Evolutionary conservation across 768 basidiomycete genomes (phyloP).

Genomic region (Strobilomyces echinocephalus): DNA sequence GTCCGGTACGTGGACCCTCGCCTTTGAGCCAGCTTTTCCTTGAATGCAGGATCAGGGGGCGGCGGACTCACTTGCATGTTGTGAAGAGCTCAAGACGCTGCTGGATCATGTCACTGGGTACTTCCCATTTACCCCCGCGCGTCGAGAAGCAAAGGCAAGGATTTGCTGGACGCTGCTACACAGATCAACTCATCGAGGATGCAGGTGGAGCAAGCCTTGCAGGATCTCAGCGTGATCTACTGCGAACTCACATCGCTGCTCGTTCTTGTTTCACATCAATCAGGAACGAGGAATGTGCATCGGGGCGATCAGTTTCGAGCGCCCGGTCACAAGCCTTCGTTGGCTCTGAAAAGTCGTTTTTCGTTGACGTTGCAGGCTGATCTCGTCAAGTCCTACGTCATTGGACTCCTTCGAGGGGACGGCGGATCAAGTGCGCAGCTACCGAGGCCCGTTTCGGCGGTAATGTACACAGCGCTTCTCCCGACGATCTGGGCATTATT

Average conservation of each 20-base stretch:
- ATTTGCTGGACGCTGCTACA: neutral
- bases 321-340: slow-evolving; percentile 14
- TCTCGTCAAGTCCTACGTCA: slow-evolving; percentile 57
- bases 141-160: slow-evolving; percentile 54
- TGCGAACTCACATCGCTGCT: slow-evolving; percentile 72
- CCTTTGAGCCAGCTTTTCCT: neutral
- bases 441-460: slow-evolving; percentile 48
- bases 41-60: slow-evolving; percentile 19
- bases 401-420: slow-evolving; percentile 52
- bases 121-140: slow-evolving; percentile 69
- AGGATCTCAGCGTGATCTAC: slow-evolving; percentile 71
- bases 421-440: slow-evolving; percentile 38
- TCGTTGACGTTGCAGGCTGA: slow-evolving; percentile 40
- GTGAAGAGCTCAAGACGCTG: slow-evolving; percentile 52
- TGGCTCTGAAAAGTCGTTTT: slow-evolving; percentile 14
- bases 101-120: slow-evolving; percentile 74
- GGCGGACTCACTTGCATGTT: slow-evolving; percentile 22
- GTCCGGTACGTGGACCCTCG: slow-evolving; percentile 27
- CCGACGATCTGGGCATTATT: slow-evolving; percentile 78
- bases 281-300: slow-evolving; percentile 3
- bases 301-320: slow-evolving; percentile 9
- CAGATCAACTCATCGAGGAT: slow-evolving; percentile 6
- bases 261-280: slow-evolving; percentile 34
- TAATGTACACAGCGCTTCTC: slow-evolving; percentile 60
- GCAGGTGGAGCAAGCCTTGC: slow-evolving; percentile 61